Conservation (phyloP, 2,329 filamentous ascomycete genomes). For the Xylariaceae sp. region DNA sequence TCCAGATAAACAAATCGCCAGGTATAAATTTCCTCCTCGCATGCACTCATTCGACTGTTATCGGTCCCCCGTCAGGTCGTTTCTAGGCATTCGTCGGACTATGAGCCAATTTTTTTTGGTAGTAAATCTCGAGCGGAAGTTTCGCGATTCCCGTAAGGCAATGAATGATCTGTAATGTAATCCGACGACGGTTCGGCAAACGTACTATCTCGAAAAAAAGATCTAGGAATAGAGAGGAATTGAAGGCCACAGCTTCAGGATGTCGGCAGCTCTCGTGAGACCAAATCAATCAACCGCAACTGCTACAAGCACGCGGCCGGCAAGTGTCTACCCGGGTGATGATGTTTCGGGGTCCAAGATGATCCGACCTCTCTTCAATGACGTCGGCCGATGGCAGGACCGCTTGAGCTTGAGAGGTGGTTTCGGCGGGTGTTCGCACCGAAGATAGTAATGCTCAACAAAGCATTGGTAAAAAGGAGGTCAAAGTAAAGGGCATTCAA, state of each 20-base stretch:
- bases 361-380: constrained; percentile 1
- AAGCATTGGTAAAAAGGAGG: constrained; percentile 26
- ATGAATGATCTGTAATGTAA: neutral
- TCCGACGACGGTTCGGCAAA: neutral
- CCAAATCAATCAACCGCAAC: constrained; percentile 13
- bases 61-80: constrained; percentile 9
- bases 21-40: constrained; percentile 12
- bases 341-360: constrained; percentile 11
- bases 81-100: constrained; percentile 18
- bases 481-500: constrained; percentile 27
- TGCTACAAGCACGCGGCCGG: constrained; percentile 3
- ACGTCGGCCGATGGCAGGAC: neutral
- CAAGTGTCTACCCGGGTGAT: constrained; percentile 12
- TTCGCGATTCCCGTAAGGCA: neutral
- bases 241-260: constrained; percentile 10
- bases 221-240: constrained; percentile 4
- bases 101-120: constrained; percentile 7
- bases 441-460: neutral
- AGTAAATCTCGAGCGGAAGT: constrained; percentile 5
- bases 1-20: constrained; percentile 5
- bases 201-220: neutral
- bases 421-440: constrained; percentile 7
- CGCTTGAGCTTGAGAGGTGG: constrained; percentile 8
- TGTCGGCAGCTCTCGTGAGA: constrained; percentile 8
- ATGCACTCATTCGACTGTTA: constrained; percentile 16